Evolutionary conservation across 306 rosid species (phyloP), one percentile per base, ranked within the genome.

Genomic region (Dryas drummondii): DNA sequence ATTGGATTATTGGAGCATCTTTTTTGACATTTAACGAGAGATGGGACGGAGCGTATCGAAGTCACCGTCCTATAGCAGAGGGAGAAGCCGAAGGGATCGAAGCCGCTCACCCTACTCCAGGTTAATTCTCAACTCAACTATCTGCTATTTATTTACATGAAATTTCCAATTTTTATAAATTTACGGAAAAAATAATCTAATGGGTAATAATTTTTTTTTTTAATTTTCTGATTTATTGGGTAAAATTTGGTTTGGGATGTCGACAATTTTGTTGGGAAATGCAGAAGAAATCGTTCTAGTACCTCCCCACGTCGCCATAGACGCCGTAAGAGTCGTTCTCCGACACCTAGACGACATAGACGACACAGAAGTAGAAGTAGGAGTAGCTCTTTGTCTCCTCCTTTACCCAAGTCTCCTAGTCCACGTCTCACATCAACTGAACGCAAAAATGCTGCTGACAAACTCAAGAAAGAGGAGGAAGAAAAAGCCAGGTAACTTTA

Each of bases 41-140:
- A 88, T 90, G 92, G 85, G 85, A 50, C 88, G 90, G 27, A 86
- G 92, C 71, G 37, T 78, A 56, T 86, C 93, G 15, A 85, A 87
- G 58, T 87, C 90, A 42, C 96, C 92, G 8, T 83, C 93, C 0
- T 61, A 84, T 79, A 60, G 83, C 58, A 62, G 75, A 17, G 76
- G 87, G n/a, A 77, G 83, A 83, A 80, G 81, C 81, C 80, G 85
- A 14, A 66, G 87, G 76, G 81, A 86, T 55, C 77, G 83, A 51
- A 73, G 77, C 75, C 82, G 81, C 60, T 82, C 89, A 2, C 85
- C 89, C 12, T 82, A 82, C 47, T 51, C 82, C 67, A 82, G 84
- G 82, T 82, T 19, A 27, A 10, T 17, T 11, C 22, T 37, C 9
- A 45, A 7, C 19, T 50, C 54, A 16, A 6, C 4, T 45, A 13